Evolutionary conservation across 768 basidiomycete species (phyloP).

Genomic region (Dioszegia hungarica): DNA sequence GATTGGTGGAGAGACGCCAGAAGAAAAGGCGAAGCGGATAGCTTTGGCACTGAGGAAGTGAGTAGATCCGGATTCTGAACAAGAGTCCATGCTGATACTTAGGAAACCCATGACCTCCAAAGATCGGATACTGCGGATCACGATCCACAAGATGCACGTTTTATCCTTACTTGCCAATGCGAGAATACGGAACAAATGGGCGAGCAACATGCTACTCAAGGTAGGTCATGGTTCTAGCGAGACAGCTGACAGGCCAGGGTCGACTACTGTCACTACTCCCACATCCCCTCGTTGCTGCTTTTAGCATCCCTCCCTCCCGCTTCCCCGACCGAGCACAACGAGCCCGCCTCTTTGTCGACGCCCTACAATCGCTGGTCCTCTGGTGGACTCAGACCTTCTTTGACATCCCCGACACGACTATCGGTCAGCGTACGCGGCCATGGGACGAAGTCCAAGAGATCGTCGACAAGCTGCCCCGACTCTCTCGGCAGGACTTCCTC

Average conservation of each 20-base stretch:
- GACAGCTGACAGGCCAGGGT: conserved; percentile 56
- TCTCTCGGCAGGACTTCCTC: conserved; percentile 35
- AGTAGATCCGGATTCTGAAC: not conserved
- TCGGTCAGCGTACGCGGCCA: conserved; percentile 61
- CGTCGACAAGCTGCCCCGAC: conserved; percentile 36
- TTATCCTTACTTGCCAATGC: conserved; percentile 73
- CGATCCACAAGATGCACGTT: conserved; percentile 86
- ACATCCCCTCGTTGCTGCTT: conserved; percentile 69
- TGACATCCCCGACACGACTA: conserved; percentile 33
- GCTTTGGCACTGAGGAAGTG: conserved; percentile 37
- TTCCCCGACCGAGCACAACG: conserved; percentile 74
- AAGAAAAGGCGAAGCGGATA: conserved; percentile 37
- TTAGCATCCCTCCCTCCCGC: conserved; percentile 71
- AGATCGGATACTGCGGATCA: conserved; percentile 69
- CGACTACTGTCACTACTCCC: conserved; percentile 83
- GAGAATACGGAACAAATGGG: conserved; percentile 69
- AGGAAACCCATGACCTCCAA: conserved; percentile 48
- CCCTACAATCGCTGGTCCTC: conserved; percentile 64
- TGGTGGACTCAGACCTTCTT: conserved; percentile 81
- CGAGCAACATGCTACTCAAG: conserved; percentile 76
- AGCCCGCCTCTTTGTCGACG: conserved; percentile 80
- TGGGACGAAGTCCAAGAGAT: conserved; percentile 63
- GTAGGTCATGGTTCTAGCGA: conserved; percentile 52
- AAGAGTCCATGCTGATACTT: not conserved
- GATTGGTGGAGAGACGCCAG: conserved; percentile 38